phyloP scores from a whole-genome alignment of 2,329 filamentous ascomycete genomes.

The Colletotrichum trifolii region DNA sequence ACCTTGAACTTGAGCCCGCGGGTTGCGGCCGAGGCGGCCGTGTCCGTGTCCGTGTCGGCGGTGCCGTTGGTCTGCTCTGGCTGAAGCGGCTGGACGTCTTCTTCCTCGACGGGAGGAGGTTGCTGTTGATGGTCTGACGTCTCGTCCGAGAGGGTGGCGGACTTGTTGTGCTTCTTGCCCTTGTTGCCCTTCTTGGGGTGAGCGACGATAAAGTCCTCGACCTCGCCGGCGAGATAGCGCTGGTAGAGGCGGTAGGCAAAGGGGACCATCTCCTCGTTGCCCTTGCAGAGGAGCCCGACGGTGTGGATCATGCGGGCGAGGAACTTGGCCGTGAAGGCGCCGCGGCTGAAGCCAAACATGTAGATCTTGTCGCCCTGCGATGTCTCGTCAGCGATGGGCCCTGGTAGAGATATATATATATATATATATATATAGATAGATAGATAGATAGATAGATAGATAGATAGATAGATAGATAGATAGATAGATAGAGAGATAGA shows the following conservation, averaged over 20 bases:
- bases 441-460: too few relatives aligned
- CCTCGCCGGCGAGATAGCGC: slow-evolving; percentile 52
- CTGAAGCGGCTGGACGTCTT: too few relatives aligned
- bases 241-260: slow-evolving; percentile 61
- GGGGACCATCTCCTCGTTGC: slow-evolving; percentile 64
- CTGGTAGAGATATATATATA: too few relatives aligned
- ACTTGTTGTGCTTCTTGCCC: slow-evolving; percentile 29
- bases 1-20: slow-evolving; percentile 40
- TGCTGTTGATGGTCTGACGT: not conserved
- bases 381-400: not conserved
- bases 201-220: slow-evolving; percentile 45
- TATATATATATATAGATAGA: too few relatives aligned
- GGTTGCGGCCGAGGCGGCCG: not conserved
- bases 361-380: slow-evolving; percentile 60
- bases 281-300: slow-evolving; percentile 60
- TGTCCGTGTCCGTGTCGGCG: not conserved
- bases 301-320: slow-evolving; percentile 62
- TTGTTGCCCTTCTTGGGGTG: slow-evolving; percentile 32
- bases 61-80: not conserved
- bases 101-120: too few relatives aligned
- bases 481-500: too few relatives aligned
- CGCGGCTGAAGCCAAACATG: slow-evolving; percentile 65
- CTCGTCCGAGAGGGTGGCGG: too few relatives aligned
- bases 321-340: slow-evolving; percentile 64
- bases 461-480: too few relatives aligned